Evolutionary conservation across 1,139 yeast genomes (phyloP).

Genomic region (Geotrichum citri-aurantii): DNA sequence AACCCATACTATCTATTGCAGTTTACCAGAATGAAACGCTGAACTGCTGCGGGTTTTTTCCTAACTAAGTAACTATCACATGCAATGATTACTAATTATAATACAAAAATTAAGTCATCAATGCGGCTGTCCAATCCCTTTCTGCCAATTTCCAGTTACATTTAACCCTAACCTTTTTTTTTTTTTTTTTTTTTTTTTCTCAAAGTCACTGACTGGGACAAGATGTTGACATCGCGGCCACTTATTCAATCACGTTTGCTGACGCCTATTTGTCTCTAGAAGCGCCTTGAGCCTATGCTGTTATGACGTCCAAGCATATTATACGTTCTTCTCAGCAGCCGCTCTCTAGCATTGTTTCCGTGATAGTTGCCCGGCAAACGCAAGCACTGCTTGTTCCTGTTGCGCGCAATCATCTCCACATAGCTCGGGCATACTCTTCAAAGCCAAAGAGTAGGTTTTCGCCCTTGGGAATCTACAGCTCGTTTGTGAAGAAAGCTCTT

Average conservation of each 20-base stretch:
- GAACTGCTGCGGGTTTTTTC: background rate
- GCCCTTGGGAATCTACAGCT: constrained; percentile 13
- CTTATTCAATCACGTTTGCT: background rate
- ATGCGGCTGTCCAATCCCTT: constrained; percentile 3
- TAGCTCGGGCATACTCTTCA: constrained; percentile 5
- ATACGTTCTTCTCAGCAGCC: background rate
- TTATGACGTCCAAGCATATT: background rate
- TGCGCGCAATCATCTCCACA: background rate
- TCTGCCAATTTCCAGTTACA: background rate
- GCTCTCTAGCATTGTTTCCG: background rate
- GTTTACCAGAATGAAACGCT: background rate
- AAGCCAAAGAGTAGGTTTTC: constrained; percentile 9
- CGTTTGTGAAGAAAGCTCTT: constrained; percentile 16
- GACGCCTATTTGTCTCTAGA: background rate
- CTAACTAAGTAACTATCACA: background rate
- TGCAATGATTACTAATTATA: background rate
- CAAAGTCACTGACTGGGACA: no score
- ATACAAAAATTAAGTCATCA: background rate
- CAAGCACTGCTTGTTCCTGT: background rate
- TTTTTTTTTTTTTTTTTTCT: background rate
- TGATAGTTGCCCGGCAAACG: background rate
- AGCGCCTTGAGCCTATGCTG: background rate
- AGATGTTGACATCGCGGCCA: background rate
- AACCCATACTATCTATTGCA: background rate
- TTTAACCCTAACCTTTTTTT: background rate